Percentiles rank a stretch among this genome's conserved stretches.
phyloP scores from a whole-genome alignment of 148 eudicot genomes.

The Mesembryanthemum crystallinum region DNA sequence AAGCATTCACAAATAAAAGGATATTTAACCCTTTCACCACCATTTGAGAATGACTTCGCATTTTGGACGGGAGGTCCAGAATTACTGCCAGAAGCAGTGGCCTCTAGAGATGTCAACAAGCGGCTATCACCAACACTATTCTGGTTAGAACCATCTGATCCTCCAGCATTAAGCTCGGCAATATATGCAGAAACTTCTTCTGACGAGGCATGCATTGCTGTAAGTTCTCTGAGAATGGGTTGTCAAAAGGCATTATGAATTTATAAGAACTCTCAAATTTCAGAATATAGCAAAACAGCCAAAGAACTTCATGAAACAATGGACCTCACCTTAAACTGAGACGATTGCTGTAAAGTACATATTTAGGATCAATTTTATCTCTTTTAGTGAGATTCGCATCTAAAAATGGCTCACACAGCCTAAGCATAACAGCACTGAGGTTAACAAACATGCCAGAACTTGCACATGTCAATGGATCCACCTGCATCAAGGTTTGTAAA shows the following conservation, averaged over 20 bases:
- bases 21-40: constrained; percentile 50
- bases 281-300: background rate
- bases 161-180: constrained; percentile 36
- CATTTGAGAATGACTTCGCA: constrained; percentile 35
- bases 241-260: background rate
- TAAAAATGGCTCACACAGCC: constrained; percentile 88
- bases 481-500: constrained; percentile 37
- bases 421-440: constrained; percentile 93
- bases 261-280: background rate
- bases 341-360: constrained; percentile 67
- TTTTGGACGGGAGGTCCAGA: constrained; percentile 31
- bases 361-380: constrained; percentile 82
- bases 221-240: constrained; percentile 55
- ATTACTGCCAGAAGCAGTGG: constrained; percentile 57
- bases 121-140: constrained; percentile 42
- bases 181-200: constrained; percentile 83
- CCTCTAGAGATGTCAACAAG: constrained; percentile 54
- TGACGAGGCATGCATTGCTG: constrained; percentile 95
- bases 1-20: constrained; percentile 94
- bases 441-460: constrained; percentile 98
- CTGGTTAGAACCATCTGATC: constrained; percentile 28
- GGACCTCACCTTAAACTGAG: constrained; percentile 68
- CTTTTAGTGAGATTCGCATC: constrained; percentile 76
- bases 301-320: constrained; percentile 2
- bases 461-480: constrained; percentile 90